A percentile compares a stretch with the other conserved stretches of the same genome.
phyloP scores from a whole-genome alignment of 148 eudicot species.

The Persicaria tinctoria region DNA sequence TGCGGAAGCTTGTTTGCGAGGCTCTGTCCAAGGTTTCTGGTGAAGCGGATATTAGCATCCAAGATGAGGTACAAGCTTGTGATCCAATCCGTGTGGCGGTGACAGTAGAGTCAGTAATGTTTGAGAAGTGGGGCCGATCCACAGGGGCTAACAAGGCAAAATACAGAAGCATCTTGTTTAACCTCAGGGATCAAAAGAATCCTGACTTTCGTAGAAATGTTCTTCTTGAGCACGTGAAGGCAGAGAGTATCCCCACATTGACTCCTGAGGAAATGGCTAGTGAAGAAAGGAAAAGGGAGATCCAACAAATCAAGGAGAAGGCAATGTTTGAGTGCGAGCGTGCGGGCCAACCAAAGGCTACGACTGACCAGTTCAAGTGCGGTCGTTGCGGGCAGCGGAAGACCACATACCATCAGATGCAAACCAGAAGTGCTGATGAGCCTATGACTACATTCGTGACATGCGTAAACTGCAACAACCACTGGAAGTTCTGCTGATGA shows the following conservation, averaged over 20 bases:
- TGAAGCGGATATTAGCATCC: constrained; percentile 37
- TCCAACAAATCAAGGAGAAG: constrained; percentile 43
- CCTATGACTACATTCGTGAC: constrained; percentile 76
- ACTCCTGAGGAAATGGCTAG: constrained; percentile 62
- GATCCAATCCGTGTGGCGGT: constrained; percentile 60
- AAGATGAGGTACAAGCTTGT: constrained; percentile 35
- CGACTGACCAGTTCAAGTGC: constrained; percentile 59
- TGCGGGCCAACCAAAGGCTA: constrained; percentile 44
- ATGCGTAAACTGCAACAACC: constrained; percentile 70
- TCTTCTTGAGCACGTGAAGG: constrained; percentile 42
- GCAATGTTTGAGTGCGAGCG: constrained; percentile 61
- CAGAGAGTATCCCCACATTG: constrained; percentile 36
- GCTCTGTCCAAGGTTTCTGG: constrained; percentile 40
- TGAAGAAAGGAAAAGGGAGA: constrained; percentile 44
- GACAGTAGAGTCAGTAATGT: constrained; percentile 52
- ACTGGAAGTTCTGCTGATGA: constrained; percentile 61
- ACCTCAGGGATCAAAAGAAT: constrained; percentile 49
- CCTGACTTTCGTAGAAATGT: constrained; percentile 60
- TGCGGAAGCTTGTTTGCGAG: constrained; percentile 45
- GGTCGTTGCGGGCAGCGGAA: constrained; percentile 55
- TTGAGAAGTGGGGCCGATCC: constrained; percentile 57
- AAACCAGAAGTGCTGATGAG: constrained; percentile 73
- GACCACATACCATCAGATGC: constrained; percentile 59
- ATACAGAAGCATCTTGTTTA: constrained; percentile 57
- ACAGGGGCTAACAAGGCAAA: constrained; percentile 50